Percentiles rank a stretch among this genome's conserved stretches.
These are phyloP conservation scores for Aspergillus sp. DNA, from an alignment of 2,329 filamentous ascomycete species.

Conservation along the genomic window DNA sequence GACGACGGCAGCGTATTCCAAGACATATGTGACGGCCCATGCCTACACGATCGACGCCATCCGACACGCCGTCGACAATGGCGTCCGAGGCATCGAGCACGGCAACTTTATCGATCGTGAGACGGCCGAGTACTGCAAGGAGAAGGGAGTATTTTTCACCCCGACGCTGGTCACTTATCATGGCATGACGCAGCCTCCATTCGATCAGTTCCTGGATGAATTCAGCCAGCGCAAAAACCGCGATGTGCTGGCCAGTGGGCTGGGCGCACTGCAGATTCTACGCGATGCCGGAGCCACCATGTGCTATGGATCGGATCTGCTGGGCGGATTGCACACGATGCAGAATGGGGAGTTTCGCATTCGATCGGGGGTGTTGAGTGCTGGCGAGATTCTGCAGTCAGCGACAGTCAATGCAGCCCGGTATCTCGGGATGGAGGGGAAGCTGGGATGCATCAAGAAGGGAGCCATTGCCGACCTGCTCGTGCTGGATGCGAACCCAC, in stretches of 20 bases:
- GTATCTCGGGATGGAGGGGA: slow-evolving; percentile 41
- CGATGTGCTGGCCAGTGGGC: slow-evolving; percentile 42
- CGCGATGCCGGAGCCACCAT: slow-evolving; percentile 49
- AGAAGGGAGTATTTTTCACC: slow-evolving; percentile 44
- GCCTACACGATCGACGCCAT: slow-evolving; percentile 53
- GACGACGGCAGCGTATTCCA: slow-evolving; percentile 43
- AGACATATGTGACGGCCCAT: slow-evolving; percentile 53
- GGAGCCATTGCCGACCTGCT: slow-evolving; percentile 50
- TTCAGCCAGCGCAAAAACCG: slow-evolving; percentile 41
- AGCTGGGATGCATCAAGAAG: slow-evolving; percentile 46
- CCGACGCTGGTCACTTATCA: slow-evolving; percentile 51
- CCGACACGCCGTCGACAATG: slow-evolving; percentile 50
- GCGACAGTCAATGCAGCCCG: slow-evolving; percentile 49
- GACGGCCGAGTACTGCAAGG: slow-evolving; percentile 46
- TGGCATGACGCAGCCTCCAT: slow-evolving; percentile 37
- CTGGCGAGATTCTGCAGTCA: slow-evolving; percentile 42
- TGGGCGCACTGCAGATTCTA: slow-evolving; percentile 44
- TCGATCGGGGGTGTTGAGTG: slow-evolving; percentile 35
- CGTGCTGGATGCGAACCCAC: slow-evolving; percentile 47
- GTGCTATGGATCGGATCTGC: slow-evolving; percentile 52
- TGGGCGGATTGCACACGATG: slow-evolving; percentile 41
- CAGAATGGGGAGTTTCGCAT: slow-evolving; percentile 47
- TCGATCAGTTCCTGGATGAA: slow-evolving; percentile 2
- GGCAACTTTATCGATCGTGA: slow-evolving; percentile 39
- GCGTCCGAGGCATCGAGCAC: slow-evolving; percentile 52